phyloP scores from a whole-genome alignment of 306 rosid species.

The Lathyrus sativus region DNA sequence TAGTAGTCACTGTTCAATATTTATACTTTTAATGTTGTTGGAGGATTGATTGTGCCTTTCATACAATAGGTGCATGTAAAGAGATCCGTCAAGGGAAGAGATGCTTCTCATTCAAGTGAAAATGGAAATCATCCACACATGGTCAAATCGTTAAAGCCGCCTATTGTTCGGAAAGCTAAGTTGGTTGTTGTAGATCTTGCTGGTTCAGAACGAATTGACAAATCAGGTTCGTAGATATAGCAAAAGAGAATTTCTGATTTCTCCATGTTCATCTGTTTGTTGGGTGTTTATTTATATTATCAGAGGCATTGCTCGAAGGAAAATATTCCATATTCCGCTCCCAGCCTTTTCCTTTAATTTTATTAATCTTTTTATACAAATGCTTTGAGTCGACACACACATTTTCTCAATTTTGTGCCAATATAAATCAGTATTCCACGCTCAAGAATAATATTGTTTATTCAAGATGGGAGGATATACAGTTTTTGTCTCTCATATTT shows the following conservation, averaged over 20 bases:
- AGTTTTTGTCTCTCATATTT: conserved; percentile 28
- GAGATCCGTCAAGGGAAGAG: conserved; percentile 78
- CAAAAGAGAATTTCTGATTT: conserved; percentile 19
- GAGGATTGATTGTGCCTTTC: conserved; percentile 34
- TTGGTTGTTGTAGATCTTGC: conserved; percentile 97
- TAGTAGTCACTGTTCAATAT: conserved; percentile 28
- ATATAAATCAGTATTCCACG: conserved; percentile 30
- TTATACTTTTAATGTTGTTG: conserved; percentile 32
- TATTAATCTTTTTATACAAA: conserved; percentile 18
- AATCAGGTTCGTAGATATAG: conserved; percentile 72
- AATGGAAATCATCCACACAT: conserved; percentile 58
- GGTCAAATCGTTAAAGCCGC: conserved; percentile 72
- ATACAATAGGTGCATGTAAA: conserved; percentile 76
- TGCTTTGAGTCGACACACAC: conserved; percentile 11
- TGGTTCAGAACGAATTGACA: conserved; percentile 96
- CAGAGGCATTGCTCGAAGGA: conserved; percentile 29
- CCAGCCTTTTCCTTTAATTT: conserved; percentile 14
- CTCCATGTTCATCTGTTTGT: conserved; percentile 29
- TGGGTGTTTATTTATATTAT: conserved; percentile 20
- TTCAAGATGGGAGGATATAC: conserved; percentile 19
- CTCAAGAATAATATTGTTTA: conserved; percentile 18
- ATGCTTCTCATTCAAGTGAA: conserved; percentile 67
- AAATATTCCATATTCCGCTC: conserved; percentile 23
- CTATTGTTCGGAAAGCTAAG: conserved; percentile 83
- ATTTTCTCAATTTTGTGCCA: conserved; percentile 22